These are phyloP conservation scores for Leccinum aurantiacum DNA, from an alignment of 768 basidiomycete genomes.

Conservation along the genomic window DNA sequence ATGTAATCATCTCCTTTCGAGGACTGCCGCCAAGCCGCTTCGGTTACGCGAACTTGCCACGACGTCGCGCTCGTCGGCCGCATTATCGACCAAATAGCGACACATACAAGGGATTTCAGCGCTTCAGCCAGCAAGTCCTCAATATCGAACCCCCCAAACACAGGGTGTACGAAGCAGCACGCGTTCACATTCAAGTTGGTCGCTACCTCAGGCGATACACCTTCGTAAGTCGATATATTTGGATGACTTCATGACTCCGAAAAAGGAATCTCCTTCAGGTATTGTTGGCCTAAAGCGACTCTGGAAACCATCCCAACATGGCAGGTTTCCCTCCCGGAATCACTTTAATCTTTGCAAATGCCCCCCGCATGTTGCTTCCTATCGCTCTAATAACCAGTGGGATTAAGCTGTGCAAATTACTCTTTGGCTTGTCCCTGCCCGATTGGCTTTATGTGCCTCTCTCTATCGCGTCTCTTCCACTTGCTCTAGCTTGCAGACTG, in stretches of 20 bases:
- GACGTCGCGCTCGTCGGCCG: no score
- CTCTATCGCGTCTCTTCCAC: conserved; percentile 23
- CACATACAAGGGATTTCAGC: no score
- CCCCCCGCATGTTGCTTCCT: conserved; percentile 20
- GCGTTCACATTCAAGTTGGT: no score
- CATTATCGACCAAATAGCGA: no score
- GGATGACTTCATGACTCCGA: not conserved
- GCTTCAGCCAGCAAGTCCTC: no score
- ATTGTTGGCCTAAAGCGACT: not conserved
- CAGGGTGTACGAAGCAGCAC: no score
- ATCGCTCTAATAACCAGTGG: conserved; percentile 11
- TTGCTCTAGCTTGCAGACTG: conserved; percentile 15
- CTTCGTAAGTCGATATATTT: not conserved
- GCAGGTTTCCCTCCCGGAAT: conserved; percentile 33
- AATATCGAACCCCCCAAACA: no score
- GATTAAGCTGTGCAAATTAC: conserved; percentile 6
- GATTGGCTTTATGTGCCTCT: conserved; percentile 13
- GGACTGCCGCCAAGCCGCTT: no score
- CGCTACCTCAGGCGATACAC: not conserved
- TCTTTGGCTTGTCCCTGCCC: conserved; percentile 4
- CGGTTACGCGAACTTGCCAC: no score
- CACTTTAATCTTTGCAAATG: conserved; percentile 22
- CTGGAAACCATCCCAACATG: conserved; percentile 11
- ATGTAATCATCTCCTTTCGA: not conserved
- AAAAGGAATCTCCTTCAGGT: not conserved